Percentiles rank a stretch among this genome's conserved stretches.
These are phyloP conservation scores for Orbilia ellipsospora DNA, from an alignment of 2,329 filamentous ascomycete genomes.

Conservation along the genomic window DNA sequence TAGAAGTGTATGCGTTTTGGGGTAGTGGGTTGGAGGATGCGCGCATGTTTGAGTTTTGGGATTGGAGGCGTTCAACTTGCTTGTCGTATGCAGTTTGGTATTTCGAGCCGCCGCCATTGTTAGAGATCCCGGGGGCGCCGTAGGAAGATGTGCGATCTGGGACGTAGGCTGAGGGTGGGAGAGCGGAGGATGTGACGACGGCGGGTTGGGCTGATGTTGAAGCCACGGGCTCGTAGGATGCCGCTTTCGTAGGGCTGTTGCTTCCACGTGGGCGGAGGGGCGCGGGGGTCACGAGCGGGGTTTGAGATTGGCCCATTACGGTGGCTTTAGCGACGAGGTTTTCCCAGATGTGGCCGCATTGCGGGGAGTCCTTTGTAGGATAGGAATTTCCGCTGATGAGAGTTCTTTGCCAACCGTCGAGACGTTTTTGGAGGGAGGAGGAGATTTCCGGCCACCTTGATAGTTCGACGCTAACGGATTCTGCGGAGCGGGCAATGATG, in stretches of 20 bases:
- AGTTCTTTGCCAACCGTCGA: constrained; percentile 45
- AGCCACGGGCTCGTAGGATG: constrained; percentile 32
- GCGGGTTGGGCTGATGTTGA: neutral
- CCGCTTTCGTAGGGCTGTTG: constrained; percentile 38
- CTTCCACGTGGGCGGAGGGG: constrained; percentile 41
- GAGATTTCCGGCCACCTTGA: constrained; percentile 52
- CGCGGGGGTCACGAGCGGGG: constrained; percentile 27
- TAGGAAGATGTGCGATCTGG: constrained; percentile 41
- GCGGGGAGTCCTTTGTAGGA: constrained; percentile 49
- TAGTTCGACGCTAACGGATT: constrained; percentile 36
- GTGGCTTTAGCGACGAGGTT: constrained; percentile 49
- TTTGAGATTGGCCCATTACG: constrained; percentile 47
- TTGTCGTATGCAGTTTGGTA: constrained; percentile 31
- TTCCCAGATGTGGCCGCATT: constrained; percentile 47
- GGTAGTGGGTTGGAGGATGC: constrained; percentile 6
- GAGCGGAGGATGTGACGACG: neutral
- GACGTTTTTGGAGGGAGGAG: constrained; percentile 50
- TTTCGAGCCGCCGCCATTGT: constrained; percentile 26
- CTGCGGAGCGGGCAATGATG: constrained; percentile 46
- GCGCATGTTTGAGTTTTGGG: constrained; percentile 18
- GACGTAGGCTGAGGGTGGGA: constrained; percentile 10
- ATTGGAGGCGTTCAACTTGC: constrained; percentile 40
- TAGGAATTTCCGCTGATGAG: constrained; percentile 44
- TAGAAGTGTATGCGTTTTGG: constrained; percentile 41
- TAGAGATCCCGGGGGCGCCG: constrained; percentile 2